Evolutionary conservation across 2,329 filamentous ascomycete genomes (phyloP).

Genomic region (Trichoderma asperellum): DNA sequence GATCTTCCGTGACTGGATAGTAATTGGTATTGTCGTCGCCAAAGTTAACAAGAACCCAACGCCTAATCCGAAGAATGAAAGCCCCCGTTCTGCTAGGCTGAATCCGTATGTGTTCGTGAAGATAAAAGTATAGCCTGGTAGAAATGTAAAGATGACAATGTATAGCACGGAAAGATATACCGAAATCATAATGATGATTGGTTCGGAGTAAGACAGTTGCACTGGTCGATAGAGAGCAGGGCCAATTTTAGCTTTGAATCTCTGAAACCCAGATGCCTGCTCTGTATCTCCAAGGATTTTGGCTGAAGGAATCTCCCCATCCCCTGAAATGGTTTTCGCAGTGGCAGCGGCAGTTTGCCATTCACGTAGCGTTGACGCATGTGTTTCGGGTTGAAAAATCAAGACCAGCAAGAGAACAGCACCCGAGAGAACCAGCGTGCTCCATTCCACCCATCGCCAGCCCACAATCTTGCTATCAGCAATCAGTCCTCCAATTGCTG

Average conservation of each 20-base stretch:
- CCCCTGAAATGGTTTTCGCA: not conserved
- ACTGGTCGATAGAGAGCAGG: not conserved
- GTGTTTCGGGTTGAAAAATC: not conserved
- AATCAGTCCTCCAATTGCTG: not conserved
- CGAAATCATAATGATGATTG: conserved; percentile 10
- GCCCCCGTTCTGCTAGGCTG: not conserved
- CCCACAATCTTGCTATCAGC: not conserved
- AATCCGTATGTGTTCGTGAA: conserved; percentile 1
- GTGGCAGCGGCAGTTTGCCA: not conserved
- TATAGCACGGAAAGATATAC: conserved; percentile 6
- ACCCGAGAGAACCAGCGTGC: not conserved
- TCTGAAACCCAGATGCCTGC: not conserved
- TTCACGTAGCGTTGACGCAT: not conserved
- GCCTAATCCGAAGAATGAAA: not conserved
- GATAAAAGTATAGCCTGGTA: not conserved
- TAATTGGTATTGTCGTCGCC: not conserved
- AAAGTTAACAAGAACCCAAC: not conserved
- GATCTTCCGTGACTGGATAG: not conserved
- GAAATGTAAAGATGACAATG: not conserved
- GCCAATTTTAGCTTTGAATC: not conserved
- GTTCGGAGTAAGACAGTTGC: conserved; percentile 1
- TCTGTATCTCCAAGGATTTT: not conserved
- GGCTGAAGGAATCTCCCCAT: not conserved
- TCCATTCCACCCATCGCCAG: conserved; percentile 11
- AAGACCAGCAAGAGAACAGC: conserved; percentile 2